Conservation (phyloP, 257 asterid species). For the Echium plantagineum region DNA sequence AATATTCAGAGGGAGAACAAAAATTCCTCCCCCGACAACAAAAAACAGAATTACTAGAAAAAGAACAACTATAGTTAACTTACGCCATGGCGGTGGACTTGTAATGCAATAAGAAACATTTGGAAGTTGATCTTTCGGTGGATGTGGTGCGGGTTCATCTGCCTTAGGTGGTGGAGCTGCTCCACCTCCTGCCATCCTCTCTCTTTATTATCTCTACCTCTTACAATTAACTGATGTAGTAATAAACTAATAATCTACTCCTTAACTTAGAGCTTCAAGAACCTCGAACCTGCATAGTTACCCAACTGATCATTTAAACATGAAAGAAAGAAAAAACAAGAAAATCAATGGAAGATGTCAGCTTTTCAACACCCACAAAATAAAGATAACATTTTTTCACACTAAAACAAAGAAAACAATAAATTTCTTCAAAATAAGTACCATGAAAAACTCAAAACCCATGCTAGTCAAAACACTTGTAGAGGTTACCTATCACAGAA, state of each 20-base stretch:
- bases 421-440: no score
- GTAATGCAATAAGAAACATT: conserved; percentile 82
- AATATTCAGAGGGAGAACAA: background rate
- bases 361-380: background rate
- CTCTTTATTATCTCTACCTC: conserved; percentile 6
- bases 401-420: no score
- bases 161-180: conserved; percentile 28
- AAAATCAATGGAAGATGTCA: no score
- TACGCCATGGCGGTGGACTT: conserved; percentile 96
- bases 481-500: no score
- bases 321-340: background rate
- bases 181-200: conserved; percentile 55
- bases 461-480: no score
- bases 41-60: conserved; percentile 11
- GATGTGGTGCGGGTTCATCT: conserved; percentile 61
- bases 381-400: background rate
- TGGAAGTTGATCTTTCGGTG: conserved; percentile 80
- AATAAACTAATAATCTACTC: no score
- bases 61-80: conserved; percentile 17
- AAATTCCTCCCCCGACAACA: background rate
- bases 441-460: no score
- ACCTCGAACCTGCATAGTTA: background rate
- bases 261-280: background rate
- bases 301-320: background rate
- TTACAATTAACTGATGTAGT: conserved; percentile 2